phyloP scores from a whole-genome alignment of 257 asterid genomes.

The Capsicum rhomboideum region DNA sequence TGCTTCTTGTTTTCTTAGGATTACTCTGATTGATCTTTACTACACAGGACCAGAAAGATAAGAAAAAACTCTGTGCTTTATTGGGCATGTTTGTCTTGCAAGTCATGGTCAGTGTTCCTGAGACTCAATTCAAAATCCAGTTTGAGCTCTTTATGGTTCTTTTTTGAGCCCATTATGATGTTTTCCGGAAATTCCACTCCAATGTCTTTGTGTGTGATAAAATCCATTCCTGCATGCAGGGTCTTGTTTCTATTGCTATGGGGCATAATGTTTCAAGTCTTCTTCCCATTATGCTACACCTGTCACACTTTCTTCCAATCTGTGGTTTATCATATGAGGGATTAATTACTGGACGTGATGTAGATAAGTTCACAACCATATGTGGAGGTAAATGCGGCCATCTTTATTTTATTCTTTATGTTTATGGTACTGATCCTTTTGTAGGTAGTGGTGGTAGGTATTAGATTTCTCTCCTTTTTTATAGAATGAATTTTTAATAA shows the following conservation, averaged over 20 bases:
- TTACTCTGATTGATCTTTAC: slow-evolving; percentile 7
- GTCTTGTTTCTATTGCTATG: slow-evolving; percentile 55
- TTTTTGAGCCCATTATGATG: not conserved
- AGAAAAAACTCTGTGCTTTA: slow-evolving; percentile 48
- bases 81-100: slow-evolving; percentile 77
- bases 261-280: slow-evolving; percentile 26
- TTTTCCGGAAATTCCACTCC: not conserved
- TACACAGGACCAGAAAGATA: slow-evolving; percentile 53
- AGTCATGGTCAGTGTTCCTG: slow-evolving; percentile 60
- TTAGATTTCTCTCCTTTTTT: not conserved
- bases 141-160: slow-evolving; percentile 12
- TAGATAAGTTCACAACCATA: slow-evolving; percentile 30
- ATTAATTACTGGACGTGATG: slow-evolving; percentile 55
- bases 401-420: not conserved
- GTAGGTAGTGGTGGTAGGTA: not conserved
- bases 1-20: not conserved
- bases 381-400: slow-evolving; percentile 35
- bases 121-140: slow-evolving; percentile 10
- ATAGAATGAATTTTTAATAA: not conserved
- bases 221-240: slow-evolving; percentile 41
- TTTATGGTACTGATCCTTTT: not conserved
- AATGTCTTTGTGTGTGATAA: slow-evolving; percentile 5
- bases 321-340: slow-evolving; percentile 66
- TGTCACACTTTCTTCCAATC: slow-evolving; percentile 45
- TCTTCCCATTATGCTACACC: slow-evolving; percentile 43